These are phyloP conservation scores for Calonectria fujianensis DNA, from an alignment of 2,329 filamentous ascomycete species.

Conservation along the genomic window DNA sequence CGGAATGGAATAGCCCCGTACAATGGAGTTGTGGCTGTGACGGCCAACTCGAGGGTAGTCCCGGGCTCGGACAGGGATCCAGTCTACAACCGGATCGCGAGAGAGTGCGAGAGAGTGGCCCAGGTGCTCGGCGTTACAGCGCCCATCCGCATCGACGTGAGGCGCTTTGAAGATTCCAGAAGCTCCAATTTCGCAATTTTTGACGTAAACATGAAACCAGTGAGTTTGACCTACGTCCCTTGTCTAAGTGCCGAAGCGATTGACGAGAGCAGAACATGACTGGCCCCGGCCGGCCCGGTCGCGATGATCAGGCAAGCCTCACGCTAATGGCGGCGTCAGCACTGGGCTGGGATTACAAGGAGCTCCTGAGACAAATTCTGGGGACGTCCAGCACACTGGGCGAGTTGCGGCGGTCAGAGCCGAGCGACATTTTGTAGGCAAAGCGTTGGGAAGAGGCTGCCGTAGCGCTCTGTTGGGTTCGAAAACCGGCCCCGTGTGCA, in stretches of 20 bases:
- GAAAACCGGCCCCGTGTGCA: not conserved
- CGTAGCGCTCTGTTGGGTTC: not conserved
- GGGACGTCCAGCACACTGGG: constrained; percentile 37
- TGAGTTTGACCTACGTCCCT: constrained; percentile 53
- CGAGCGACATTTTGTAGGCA: not conserved
- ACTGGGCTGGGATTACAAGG: constrained; percentile 44
- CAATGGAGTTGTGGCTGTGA: constrained; percentile 47
- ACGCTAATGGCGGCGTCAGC: constrained; percentile 43
- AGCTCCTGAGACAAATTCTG: constrained; percentile 42
- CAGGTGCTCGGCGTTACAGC: constrained; percentile 63
- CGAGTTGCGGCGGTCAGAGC: constrained; percentile 21
- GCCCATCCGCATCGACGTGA: constrained; percentile 68
- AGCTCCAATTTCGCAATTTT: constrained; percentile 66
- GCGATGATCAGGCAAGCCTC: constrained; percentile 48
- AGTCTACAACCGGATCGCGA: constrained; percentile 53
- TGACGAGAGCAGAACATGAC: constrained; percentile 45
- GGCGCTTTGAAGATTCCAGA: constrained; percentile 58
- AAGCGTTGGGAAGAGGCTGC: not conserved
- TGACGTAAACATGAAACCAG: constrained; percentile 72
- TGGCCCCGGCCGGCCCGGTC: constrained; percentile 43
- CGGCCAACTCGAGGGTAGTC: constrained; percentile 65
- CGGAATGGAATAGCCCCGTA: constrained; percentile 46
- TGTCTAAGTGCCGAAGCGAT: not conserved
- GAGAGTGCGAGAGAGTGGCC: constrained; percentile 64
- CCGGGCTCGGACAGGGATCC: constrained; percentile 46